Evolutionary conservation across 139 green algal species (phyloP), one percentile per base, ranked within the genome.

Genomic region (Micractinium conductrix): DNA sequence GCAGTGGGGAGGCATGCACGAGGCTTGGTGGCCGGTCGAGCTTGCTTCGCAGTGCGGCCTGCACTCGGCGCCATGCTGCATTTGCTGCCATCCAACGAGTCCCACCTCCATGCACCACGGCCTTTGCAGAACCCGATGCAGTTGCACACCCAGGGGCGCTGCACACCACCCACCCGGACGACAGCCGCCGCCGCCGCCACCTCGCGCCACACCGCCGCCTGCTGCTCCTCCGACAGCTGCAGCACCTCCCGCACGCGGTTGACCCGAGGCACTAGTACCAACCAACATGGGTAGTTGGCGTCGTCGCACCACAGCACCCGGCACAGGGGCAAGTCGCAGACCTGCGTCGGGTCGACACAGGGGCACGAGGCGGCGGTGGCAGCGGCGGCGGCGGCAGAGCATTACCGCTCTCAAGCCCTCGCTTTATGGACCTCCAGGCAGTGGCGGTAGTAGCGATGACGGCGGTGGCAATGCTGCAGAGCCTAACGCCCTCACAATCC

Each of bases 291-390:
- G 48, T 87, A 87, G 16, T 70, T 67, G 8, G 65, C 67, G 26
- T 87, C 83, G 55, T 87, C 83, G 3, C 81, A 50, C 37, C 84
- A 33, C 44, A 87, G 75, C 24, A 87, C 65, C 63, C 35, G 45
- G 75, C 83, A 87, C 6, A 87, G 63, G 12, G 67, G 67, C 38
- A 85, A 48, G 33, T 85, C 68, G 67, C 45, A 85, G 16, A 85
- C 80, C 80, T 85, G 80, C 40, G 24, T 17, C 10, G 38, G 3
- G 68, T 2, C 38, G 14, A 33, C 33, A 6, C 16, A 73, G 65
- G 58, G 58, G 24, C 4, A 67, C n/a, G 58, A 5, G 26, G 58
- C 17, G 58, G 58, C 10, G 58, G 21, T n/a, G 55, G 55, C 55
- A 26, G n/a, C 1, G 30, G 4, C 9, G 33, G 63, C 28, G 24